Conservation (phyloP, 371 early-diverging fungal genomes). For the Rhizopus microsporus region DNA sequence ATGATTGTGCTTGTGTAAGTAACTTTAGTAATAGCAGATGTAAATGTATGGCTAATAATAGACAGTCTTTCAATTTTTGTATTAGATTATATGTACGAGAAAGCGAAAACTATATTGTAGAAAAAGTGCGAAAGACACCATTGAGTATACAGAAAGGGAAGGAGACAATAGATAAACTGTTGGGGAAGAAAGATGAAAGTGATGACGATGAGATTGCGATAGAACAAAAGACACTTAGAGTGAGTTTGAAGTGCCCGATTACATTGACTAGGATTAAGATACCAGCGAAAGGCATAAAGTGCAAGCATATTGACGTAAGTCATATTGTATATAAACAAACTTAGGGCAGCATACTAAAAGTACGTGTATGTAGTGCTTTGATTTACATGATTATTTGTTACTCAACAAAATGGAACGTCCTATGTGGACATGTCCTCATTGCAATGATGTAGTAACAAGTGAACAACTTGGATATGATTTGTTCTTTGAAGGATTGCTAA, state of each 20-base stretch:
- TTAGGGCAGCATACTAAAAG: neutral
- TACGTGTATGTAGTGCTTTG: constrained; percentile 36
- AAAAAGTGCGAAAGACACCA: neutral
- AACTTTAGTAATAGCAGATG: neutral
- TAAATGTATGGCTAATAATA: neutral
- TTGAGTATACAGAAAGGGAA: constrained; percentile 16
- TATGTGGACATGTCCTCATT: constrained; percentile 43
- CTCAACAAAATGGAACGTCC: constrained; percentile 18
- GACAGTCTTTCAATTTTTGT: constrained; percentile 30
- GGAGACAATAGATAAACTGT: constrained; percentile 18
- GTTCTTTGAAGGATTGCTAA: constrained; percentile 28
- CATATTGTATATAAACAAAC: neutral
- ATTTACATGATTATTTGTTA: constrained; percentile 30
- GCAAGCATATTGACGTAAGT: constrained; percentile 41
- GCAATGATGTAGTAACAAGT: constrained; percentile 26
- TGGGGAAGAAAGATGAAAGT: constrained; percentile 15
- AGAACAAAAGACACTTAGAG: constrained; percentile 25
- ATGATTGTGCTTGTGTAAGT: constrained; percentile 42
- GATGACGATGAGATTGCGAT: constrained; percentile 43
- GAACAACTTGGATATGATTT: constrained; percentile 25
- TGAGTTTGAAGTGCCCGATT: constrained; percentile 41
- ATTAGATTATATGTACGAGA: constrained; percentile 22
- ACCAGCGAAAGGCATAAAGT: constrained; percentile 36
- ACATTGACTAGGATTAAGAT: constrained; percentile 29
- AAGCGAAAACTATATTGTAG: constrained; percentile 24